These are phyloP conservation scores for Lentinula lateritia DNA, from an alignment of 768 basidiomycete genomes.

Conservation along the genomic window DNA sequence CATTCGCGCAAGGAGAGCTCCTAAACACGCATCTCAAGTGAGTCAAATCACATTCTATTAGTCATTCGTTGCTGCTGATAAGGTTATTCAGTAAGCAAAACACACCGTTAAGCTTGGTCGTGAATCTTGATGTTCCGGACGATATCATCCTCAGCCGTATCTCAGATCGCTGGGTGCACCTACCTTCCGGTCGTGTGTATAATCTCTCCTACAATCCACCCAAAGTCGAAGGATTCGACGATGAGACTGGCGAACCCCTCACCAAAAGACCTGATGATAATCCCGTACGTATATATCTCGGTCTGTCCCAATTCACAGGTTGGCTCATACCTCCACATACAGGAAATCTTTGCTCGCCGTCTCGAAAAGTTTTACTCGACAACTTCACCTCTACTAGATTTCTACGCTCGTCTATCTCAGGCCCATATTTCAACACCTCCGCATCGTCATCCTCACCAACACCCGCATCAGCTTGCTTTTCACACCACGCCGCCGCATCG, in stretches of 20 bases:
- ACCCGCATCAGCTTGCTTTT: conserved; percentile 48
- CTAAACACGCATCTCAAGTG: conserved; percentile 74
- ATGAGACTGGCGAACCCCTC: conserved; percentile 83
- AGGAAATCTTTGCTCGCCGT: conserved; percentile 79
- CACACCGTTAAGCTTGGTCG: conserved; percentile 70
- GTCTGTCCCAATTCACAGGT: background rate
- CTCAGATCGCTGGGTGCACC: conserved; percentile 86
- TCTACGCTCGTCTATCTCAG: conserved; percentile 45
- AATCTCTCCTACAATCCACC: conserved; percentile 87
- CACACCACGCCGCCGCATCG: conserved; percentile 33
- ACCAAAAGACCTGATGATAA: conserved; percentile 87
- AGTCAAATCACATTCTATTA: conserved; percentile 14
- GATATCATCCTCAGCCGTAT: conserved; percentile 81
- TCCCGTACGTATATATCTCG: conserved; percentile 51
- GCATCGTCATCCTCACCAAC: conserved; percentile 29
- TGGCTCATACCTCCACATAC: conserved; percentile 9
- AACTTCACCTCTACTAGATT: conserved; percentile 75
- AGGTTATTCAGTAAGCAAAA: conserved; percentile 43
- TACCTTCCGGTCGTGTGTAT: conserved; percentile 85
- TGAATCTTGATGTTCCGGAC: conserved; percentile 88
- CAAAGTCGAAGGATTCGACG: conserved; percentile 73
- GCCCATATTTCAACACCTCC: conserved; percentile 17
- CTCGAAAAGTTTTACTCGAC: conserved; percentile 71
- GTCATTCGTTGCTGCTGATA: conserved; percentile 1
- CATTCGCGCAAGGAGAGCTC: conserved; percentile 75